These are phyloP conservation scores for Rutstroemia sp. DNA, from an alignment of 2,329 filamentous ascomycete species.

Conservation along the genomic window DNA sequence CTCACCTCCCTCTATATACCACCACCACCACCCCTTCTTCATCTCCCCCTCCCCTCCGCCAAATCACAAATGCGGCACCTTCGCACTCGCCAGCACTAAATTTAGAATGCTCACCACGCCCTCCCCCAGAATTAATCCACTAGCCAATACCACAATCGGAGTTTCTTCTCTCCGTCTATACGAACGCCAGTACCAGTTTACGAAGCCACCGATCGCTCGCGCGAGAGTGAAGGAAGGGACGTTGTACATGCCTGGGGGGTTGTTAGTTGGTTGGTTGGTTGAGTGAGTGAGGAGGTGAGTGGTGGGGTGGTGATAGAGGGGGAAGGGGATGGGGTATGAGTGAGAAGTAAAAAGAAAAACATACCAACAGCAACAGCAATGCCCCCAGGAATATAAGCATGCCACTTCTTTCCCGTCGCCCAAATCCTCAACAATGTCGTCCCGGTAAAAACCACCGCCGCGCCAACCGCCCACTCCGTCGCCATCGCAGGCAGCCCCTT, in stretches of 20 bases:
- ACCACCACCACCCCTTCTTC: too few species aligned
- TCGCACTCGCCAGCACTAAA: constrained; percentile 67
- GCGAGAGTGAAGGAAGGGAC: constrained; percentile 93
- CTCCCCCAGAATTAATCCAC: constrained; percentile 85
- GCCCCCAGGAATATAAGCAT: constrained; percentile 75
- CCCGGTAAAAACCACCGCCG: constrained; percentile 65
- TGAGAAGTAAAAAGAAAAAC: constrained; percentile 30
- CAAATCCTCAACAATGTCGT: constrained; percentile 65
- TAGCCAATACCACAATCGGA: constrained; percentile 80
- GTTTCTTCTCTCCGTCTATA: constrained; percentile 52
- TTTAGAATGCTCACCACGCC: constrained; percentile 90
- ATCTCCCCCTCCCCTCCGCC: too few species aligned
- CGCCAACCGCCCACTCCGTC: constrained; percentile 67
- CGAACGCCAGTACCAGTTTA: constrained; percentile 71
- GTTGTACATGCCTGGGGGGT: constrained; percentile 77
- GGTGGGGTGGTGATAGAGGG: neutral
- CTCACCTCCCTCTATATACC: too few species aligned
- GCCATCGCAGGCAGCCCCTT: constrained; percentile 81
- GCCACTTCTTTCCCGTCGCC: constrained; percentile 50
- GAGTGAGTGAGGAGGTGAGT: neutral
- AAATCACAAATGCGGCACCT: constrained; percentile 59
- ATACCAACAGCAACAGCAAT: constrained; percentile 89
- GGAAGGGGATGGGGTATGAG: neutral
- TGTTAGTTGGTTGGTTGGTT: neutral
- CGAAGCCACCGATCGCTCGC: constrained; percentile 69